Conservation (phyloP, 2,329 filamentous ascomycete genomes). For the Paraconiothyrium brasiliense region DNA sequence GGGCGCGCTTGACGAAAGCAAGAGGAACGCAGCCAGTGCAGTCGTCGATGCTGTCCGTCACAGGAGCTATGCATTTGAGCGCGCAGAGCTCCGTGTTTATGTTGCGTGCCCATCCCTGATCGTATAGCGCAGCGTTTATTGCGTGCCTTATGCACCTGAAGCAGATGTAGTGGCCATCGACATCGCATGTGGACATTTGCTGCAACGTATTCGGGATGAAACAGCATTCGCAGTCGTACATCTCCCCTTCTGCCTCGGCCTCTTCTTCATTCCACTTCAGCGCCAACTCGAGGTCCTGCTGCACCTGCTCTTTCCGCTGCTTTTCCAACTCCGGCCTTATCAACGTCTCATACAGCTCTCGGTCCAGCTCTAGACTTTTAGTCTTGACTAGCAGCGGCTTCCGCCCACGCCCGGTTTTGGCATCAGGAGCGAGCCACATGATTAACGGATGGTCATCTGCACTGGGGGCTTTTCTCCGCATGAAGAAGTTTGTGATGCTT, state of each 20-base stretch:
- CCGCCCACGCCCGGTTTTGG: slow-evolving; percentile 62
- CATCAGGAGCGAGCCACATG: slow-evolving; percentile 69
- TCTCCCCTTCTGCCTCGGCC: slow-evolving; percentile 56
- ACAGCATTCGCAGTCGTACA: slow-evolving; percentile 80
- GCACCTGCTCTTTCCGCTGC: slow-evolving; percentile 51
- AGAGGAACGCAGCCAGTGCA: slow-evolving; percentile 79
- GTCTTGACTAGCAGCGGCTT: slow-evolving; percentile 72
- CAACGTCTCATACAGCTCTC: slow-evolving; percentile 58
- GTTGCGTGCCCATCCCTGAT: slow-evolving; percentile 87
- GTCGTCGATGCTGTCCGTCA: slow-evolving; percentile 58
- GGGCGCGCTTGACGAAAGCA: slow-evolving; percentile 75
- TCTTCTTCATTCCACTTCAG: slow-evolving; percentile 58
- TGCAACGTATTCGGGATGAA: slow-evolving; percentile 77
- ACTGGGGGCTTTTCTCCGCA: slow-evolving; percentile 68
- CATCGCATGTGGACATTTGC: slow-evolving; percentile 75
- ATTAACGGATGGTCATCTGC: slow-evolving; percentile 67
- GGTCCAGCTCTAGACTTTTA: slow-evolving; percentile 65
- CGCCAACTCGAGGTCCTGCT: slow-evolving; percentile 54
- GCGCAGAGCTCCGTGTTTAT: slow-evolving; percentile 78
- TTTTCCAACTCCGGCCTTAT: slow-evolving; percentile 54
- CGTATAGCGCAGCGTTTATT: slow-evolving; percentile 87
- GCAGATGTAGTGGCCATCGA: slow-evolving; percentile 76
- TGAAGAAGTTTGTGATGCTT: slow-evolving; percentile 75
- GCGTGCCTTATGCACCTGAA: slow-evolving; percentile 84
- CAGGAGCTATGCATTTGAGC: slow-evolving; percentile 82